Conservation (phyloP, 108 stramenopile species). For the Pelagomonas calceolata region DNA sequence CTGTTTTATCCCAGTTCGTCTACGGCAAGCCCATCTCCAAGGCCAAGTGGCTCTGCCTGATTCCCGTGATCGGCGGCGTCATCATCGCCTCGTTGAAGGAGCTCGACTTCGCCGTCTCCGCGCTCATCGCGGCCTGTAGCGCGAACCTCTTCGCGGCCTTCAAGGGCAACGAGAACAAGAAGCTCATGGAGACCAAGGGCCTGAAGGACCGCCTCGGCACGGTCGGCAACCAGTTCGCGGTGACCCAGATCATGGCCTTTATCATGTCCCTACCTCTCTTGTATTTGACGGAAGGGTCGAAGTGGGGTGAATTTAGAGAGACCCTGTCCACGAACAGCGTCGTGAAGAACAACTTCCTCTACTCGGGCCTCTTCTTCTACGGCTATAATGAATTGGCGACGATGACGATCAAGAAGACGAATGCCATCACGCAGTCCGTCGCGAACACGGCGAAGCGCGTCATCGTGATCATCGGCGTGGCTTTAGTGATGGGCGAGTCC, state of each 20-base stretch:
- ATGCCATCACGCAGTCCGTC: conserved; percentile 80
- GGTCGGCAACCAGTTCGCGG: conserved; percentile 81
- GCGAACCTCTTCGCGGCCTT: conserved; percentile 83
- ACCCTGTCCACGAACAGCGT: conserved; percentile 63
- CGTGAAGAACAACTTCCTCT: conserved; percentile 65
- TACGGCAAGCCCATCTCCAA: conserved; percentile 69
- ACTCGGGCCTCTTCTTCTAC: conserved; percentile 78
- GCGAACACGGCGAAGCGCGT: conserved; percentile 93
- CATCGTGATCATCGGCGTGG: conserved; percentile 79
- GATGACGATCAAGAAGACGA: conserved; percentile 87
- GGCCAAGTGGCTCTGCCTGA: conserved; percentile 85
- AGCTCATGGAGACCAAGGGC: conserved; percentile 77
- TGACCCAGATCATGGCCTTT: conserved; percentile 72
- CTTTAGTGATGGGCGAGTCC: conserved; percentile 72
- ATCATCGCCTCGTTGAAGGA: conserved; percentile 80
- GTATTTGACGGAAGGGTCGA: conserved; percentile 53
- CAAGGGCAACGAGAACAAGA: conserved; percentile 88
- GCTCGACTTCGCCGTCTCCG: conserved; percentile 77
- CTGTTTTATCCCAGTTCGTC: conserved; percentile 71
- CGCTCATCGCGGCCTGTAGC: conserved; percentile 71
- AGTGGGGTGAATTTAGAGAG: conserved; percentile 61
- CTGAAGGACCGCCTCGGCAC: conserved; percentile 73
- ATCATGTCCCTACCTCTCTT: conserved; percentile 64
- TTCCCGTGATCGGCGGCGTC: conserved; percentile 82
- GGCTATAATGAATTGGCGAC: conserved; percentile 88